Percentiles rank a stretch among this genome's conserved stretches.
These are phyloP conservation scores for Tanacetum coccineum DNA, from an alignment of 129 eudicot species.

Conservation along the genomic window DNA sequence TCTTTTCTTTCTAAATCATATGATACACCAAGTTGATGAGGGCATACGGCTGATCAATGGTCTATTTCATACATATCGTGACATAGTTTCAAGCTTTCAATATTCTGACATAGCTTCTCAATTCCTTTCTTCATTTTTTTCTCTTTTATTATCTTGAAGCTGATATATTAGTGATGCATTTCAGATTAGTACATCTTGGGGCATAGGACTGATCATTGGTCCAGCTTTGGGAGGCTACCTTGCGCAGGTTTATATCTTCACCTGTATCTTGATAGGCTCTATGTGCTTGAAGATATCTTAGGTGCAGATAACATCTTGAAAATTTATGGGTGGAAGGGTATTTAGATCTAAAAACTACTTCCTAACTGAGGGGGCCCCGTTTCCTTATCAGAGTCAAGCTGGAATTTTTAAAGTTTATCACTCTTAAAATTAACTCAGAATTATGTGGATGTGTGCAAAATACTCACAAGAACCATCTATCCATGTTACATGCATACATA, in stretches of 20 bases:
- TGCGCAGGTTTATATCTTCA: constrained; percentile 58
- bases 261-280: constrained; percentile 9
- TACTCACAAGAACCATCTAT: too few relatives aligned
- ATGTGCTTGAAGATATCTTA: background rate
- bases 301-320: constrained; percentile 4
- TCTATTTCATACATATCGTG: too few relatives aligned
- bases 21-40: background rate
- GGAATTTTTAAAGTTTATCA: background rate
- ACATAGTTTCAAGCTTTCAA: too few relatives aligned
- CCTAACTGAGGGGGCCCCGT: background rate
- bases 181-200: constrained; percentile 89
- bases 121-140: too few relatives aligned
- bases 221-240: constrained; percentile 94
- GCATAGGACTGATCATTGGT: constrained; percentile 82
- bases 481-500: too few relatives aligned
- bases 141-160: background rate
- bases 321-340: constrained; percentile 2
- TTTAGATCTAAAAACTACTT: constrained; percentile 3
- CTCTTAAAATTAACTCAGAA: background rate
- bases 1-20: background rate
- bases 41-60: too few relatives aligned
- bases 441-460: too few relatives aligned
- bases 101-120: too few relatives aligned
- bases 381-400: background rate
- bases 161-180: constrained; percentile 12